These are phyloP conservation scores for Penicillium fimorum DNA, from an alignment of 495 filamentous ascomycete genomes.

Conservation along the genomic window DNA sequence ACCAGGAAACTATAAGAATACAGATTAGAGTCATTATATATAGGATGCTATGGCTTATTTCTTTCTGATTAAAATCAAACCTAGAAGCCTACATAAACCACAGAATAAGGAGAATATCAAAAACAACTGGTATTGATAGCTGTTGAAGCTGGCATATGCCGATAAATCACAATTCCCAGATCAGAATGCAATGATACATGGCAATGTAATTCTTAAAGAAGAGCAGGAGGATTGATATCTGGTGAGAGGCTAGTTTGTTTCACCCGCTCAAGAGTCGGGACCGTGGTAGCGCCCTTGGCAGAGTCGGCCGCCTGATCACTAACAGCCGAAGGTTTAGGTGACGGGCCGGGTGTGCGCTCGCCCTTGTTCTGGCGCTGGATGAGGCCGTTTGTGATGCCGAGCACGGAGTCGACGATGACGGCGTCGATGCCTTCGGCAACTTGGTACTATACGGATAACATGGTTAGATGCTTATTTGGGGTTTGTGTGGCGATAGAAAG, in stretches of 20 bases:
- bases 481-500: not conserved
- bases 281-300: constrained; percentile 25
- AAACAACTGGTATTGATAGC: constrained; percentile 16
- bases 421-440: constrained; percentile 94
- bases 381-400: constrained; percentile 74
- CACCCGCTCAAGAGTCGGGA: constrained; percentile 32
- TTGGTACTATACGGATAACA: constrained; percentile 59
- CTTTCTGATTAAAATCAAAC: not conserved
- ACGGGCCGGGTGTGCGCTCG: constrained; percentile 31
- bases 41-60: not conserved
- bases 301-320: constrained; percentile 16
- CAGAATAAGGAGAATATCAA: not conserved
- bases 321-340: constrained; percentile 21
- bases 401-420: constrained; percentile 91
- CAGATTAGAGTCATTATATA: no score
- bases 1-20: no score
- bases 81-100: not conserved
- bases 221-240: constrained; percentile 3
- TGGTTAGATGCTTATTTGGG: not conserved
- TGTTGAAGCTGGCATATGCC: constrained; percentile 27
- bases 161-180: constrained; percentile 10
- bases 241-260: constrained; percentile 21
- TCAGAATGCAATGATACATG: constrained; percentile 3
- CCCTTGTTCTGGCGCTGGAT: constrained; percentile 44
- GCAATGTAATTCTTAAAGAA: constrained; percentile 6